Evolutionary conservation across 1,284 basidiomycete genomes (phyloP).

Genomic region (Thelephora terrestris): DNA sequence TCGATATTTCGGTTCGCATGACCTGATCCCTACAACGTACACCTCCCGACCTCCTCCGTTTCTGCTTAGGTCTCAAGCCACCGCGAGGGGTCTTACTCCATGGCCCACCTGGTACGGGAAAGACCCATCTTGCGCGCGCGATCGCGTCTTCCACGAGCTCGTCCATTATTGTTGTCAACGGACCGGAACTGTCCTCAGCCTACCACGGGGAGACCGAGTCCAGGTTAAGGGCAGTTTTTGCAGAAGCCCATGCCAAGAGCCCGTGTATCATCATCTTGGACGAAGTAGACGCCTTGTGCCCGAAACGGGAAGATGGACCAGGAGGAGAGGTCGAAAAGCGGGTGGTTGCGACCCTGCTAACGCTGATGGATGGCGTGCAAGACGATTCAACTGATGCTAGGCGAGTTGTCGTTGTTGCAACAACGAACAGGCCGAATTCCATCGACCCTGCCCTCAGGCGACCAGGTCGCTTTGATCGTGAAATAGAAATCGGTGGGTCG

Average conservation of each 20-base stretch:
- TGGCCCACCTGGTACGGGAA: constrained; percentile 91
- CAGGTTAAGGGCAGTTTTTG: constrained; percentile 82
- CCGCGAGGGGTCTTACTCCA: constrained; percentile 86
- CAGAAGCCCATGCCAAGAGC: constrained; percentile 68
- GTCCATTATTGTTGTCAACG: constrained; percentile 83
- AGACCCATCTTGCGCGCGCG: constrained; percentile 86
- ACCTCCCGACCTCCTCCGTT: constrained; percentile 4
- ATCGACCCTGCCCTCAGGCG: constrained; percentile 93
- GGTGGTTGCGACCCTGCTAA: constrained; percentile 91
- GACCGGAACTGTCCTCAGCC: constrained; percentile 88
- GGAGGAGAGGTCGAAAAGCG: constrained; percentile 93
- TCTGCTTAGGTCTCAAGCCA: constrained; percentile 64
- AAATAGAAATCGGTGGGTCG: constrained; percentile 88
- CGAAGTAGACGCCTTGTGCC: constrained; percentile 94
- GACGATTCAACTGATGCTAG: constrained; percentile 29
- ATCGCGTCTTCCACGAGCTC: constrained; percentile 77
- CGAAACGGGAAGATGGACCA: constrained; percentile 76
- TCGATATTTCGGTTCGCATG: constrained; percentile 64
- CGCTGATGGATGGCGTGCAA: constrained; percentile 91
- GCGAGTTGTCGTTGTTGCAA: constrained; percentile 89
- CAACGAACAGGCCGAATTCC: constrained; percentile 95
- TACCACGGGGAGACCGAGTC: constrained; percentile 97
- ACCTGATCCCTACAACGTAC: constrained; percentile 8
- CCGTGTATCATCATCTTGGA: constrained; percentile 94
- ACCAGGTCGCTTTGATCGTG: constrained; percentile 92